phyloP scores from a whole-genome alignment of 2,329 filamentous ascomycete species.

The Xylaria sp. region DNA sequence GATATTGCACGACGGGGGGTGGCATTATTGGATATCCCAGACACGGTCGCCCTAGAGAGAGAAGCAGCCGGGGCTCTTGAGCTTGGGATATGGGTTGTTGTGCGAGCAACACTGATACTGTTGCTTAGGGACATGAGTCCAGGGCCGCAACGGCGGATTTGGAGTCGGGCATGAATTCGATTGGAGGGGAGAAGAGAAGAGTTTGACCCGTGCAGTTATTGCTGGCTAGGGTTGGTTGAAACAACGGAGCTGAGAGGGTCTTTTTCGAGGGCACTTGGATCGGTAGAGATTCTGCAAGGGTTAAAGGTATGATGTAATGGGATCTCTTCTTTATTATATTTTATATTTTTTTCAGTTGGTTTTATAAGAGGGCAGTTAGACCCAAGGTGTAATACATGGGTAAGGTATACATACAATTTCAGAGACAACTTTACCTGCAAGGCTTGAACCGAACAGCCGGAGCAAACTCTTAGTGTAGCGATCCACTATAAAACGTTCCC shows the following conservation, averaged over 20 bases:
- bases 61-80: constrained; percentile 38
- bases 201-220: constrained; percentile 23
- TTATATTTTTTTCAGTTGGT: constrained; percentile 11
- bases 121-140: constrained; percentile 52
- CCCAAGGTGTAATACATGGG: neutral
- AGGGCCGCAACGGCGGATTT: constrained; percentile 43
- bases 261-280: neutral
- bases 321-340: neutral
- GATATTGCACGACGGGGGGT: constrained; percentile 20
- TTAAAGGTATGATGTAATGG: constrained; percentile 34
- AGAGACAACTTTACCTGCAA: constrained; percentile 19
- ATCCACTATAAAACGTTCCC: constrained; percentile 7
- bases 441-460: constrained; percentile 20
- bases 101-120: constrained; percentile 47
- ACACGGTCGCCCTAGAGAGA: constrained; percentile 38
- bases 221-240: constrained; percentile 8
- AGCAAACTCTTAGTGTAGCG: constrained; percentile 12
- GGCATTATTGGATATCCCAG: constrained; percentile 12
- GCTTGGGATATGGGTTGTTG: constrained; percentile 48
- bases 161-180: constrained; percentile 45
- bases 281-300: neutral
- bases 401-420: constrained; percentile 7
- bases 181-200: constrained; percentile 1
- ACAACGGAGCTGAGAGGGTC: neutral
- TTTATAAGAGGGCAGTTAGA: neutral